Evolutionary conservation across 2,329 filamentous ascomycete species (phyloP), one percentile per base, ranked within the genome.

Genomic region (Penicillium decumbens): DNA sequence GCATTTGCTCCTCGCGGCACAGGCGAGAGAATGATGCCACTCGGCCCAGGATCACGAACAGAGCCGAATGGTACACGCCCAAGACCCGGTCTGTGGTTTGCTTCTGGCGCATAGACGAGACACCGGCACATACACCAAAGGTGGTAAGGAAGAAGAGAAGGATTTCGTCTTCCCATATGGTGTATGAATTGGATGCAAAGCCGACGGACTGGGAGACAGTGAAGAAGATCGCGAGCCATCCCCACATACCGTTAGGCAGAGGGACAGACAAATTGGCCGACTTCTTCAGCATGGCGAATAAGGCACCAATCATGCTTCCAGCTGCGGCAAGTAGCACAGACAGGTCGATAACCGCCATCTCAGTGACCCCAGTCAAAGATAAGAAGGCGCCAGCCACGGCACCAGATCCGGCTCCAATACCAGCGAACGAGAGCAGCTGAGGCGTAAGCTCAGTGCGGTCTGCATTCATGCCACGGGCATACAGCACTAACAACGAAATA

Each of bases 1-100:
- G 93, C 89, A 97, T 96, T 73, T 98, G 93, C 73, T 98, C 93
- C 69, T 98, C 93, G 50, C 93, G 86, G 67, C 93, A 98, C 18
- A 98, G 83, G 58, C 90, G 88, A 8, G 93, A 96, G 58, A 92
- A 84, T 1, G 91, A 95, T 0, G 90, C 87, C 3, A 92, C 47
- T 46, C 92, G 84, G 12, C 85, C 86, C 10, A 97, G 78, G 4
- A 89, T 66, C 49, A 93, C 77, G 64, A 98, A 97, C 1, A 89
- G 75, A 18, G 92, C 68, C 0, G 93, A 93, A 66, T 98, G 91
- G 62, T 91, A 92, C 24, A 89, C 78, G 23, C 87, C 90, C 41
- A 95, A 73, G 9, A 85, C 82, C 37, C 87, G 82, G 58, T 95
- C 87, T 3, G 79, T 74, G 23, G 79, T 73, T 30, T 80, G 77